A percentile compares a stretch with the other conserved stretches of the same genome.
Conservation (phyloP, 106 monocot genomes). For the Dendrobium officinale region DNA sequence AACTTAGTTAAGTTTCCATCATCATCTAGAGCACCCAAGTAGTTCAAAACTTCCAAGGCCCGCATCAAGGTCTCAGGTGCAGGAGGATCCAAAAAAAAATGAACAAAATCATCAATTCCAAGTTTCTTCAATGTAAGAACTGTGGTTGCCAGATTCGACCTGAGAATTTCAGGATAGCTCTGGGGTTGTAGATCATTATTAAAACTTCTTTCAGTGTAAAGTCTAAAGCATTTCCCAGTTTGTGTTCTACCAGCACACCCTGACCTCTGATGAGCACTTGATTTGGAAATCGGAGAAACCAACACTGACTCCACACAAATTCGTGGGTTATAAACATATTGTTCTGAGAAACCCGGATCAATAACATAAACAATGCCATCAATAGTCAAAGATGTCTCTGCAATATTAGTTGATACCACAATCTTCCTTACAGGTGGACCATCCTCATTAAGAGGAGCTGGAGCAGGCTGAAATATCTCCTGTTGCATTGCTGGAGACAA, state of each 20-base stretch:
- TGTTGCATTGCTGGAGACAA: conserved; percentile 64
- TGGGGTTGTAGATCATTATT: conserved; percentile 56
- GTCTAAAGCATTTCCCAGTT: conserved; percentile 77
- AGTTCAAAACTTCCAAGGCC: conserved; percentile 58
- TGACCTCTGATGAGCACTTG: conserved; percentile 69
- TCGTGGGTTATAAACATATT: conserved; percentile 73
- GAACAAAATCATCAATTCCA: conserved; percentile 71
- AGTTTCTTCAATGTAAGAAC: conserved; percentile 66
- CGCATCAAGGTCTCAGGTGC: conserved; percentile 61
- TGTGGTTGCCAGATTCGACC: conserved; percentile 60
- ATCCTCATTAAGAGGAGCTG: conserved; percentile 44
- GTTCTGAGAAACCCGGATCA: conserved; percentile 78
- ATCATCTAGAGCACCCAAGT: conserved; percentile 64
- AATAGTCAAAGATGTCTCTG: conserved; percentile 76
- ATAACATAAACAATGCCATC: conserved; percentile 87
- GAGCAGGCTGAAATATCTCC: conserved; percentile 65
- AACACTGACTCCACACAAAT: conserved; percentile 65
- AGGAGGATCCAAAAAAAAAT: conserved; percentile 84
- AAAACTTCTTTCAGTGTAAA: conserved; percentile 66
- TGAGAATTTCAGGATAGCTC: conserved; percentile 67
- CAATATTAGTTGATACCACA: conserved; percentile 77
- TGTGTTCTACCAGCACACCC: conserved; percentile 79
- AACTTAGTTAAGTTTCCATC: conserved; percentile 35
- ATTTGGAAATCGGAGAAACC: conserved; percentile 71
- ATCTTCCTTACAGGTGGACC: conserved; percentile 70